Evolutionary conservation across 257 asterid species (phyloP), one percentile per base, ranked within the genome.

Genomic region (Capsicum rhomboideum): DNA sequence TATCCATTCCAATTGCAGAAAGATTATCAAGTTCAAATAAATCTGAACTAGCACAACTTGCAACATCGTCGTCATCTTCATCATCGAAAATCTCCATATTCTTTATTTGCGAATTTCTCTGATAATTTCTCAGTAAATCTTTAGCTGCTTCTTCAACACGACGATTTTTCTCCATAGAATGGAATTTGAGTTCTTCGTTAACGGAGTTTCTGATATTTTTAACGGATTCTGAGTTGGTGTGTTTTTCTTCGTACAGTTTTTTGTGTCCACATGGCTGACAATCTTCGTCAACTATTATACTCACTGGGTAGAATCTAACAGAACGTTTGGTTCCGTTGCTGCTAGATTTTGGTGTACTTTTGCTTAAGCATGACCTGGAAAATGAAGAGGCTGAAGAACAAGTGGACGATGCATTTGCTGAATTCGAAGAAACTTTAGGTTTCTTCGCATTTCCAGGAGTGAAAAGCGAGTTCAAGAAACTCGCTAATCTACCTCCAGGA

Each of bases 331-430:
- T 84, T 2, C 89, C 84, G 29, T 29, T 53, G 59, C 58, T 8
- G 14, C 77, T 42, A 59, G 97, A 89, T 66, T 97, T 90, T 78
- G 97, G 77, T 56, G 80, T 67, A 37, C 18, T 94, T 85, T 94
- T 94, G 91, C 98, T 96, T 37, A 94, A 87, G 84, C 98, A 94
- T 0, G 99, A 96, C 12, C 99, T 87, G 13, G 99, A 92, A 85
- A 93, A 93, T 1, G 99, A 96, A 26, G 98, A 91, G 49, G 98
- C 97, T 1, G 99, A 91, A 2, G 99, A 97, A 82, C 99, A 94
- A 2, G 95, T 87, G 9, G 72, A 64, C 11, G 94, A 86, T 21
- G 96, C 80, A 71, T 90, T 91, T 1, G 92, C 86, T n/a, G 98
- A 92, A 81, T 90, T 92, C 2, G 91, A 40, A 26, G 87, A 80